Evolutionary conservation across 306 rosid genomes (phyloP), one percentile per base, ranked within the genome.

Genomic region (Rosa chinensis): DNA sequence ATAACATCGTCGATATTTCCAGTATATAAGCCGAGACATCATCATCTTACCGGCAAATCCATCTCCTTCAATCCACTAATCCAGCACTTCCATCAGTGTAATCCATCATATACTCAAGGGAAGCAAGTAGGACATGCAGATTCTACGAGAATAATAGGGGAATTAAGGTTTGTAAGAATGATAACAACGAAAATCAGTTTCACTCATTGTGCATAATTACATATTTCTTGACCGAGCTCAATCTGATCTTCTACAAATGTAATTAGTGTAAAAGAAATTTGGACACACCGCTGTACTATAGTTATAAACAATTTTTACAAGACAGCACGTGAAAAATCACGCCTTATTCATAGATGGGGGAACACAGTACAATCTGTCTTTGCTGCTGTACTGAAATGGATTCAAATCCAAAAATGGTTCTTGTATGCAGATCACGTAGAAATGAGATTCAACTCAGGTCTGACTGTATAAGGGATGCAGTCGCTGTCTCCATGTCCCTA

Each of bases 401-500:
- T 35, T 28, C 6, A 35, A 9, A 73, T 73, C 45, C 32, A 61
- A 52, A 35, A 66, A 13, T 3, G 43, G 45, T 66, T 66, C 67
- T 62, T 14, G 45, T 17, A 63, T 35, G 43, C 23, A 39, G 23
- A 52, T n/a, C 23, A 35, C 16, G 23, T 5, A 5, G 70, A 44
- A 75, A 25, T 25, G 11, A 17, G 44, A 75, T 59, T 61, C 58
- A 78, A 55, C 66, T 61, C 75, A 58, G 70, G 48, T 81, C 78
- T 20, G 85, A 77, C 32, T 66, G 79, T 42, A 89, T 63, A 74
- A 89, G 89, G 35, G 87, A 77, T 21, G 89, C 83, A 52, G 83
- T 68, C 18, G 82, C 82, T 82, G 80, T 90, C 72, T 86, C 92
- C 37, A 48, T 20, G 66, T 61, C 82, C 82, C 74, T 83, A 80